Evolutionary conservation across 805 yeast species (phyloP).

Genomic region (Saccharomyces kudriavzevii): DNA sequence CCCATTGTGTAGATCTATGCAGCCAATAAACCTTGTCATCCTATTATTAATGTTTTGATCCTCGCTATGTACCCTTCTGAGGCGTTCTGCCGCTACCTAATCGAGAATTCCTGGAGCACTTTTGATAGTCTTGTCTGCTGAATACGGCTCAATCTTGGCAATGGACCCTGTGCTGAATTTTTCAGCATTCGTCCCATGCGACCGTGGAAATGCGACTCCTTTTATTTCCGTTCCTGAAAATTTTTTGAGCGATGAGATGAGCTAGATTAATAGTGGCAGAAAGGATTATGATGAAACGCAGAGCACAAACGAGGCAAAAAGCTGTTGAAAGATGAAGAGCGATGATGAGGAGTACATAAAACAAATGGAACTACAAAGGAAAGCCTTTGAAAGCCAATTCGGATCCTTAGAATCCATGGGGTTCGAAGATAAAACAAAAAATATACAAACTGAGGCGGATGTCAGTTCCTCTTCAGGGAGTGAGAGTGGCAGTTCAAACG

Average conservation of each 20-base stretch:
- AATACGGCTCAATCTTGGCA: background rate
- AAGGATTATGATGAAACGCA: background rate
- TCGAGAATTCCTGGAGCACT: background rate
- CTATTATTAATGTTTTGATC: background rate
- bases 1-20: slow-evolving; percentile 92
- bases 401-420: slow-evolving; percentile 51
- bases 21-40: slow-evolving; percentile 88
- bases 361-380: slow-evolving; percentile 44
- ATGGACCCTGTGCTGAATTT: background rate
- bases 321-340: background rate
- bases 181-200: background rate
- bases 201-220: background rate
- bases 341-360: slow-evolving; percentile 17
- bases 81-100: background rate
- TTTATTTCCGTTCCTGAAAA: background rate
- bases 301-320: background rate
- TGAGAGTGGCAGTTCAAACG: background rate
- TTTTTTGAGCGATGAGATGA: background rate
- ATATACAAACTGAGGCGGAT: slow-evolving; percentile 1
- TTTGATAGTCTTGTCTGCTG: background rate
- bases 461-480: background rate
- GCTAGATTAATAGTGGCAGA: background rate
- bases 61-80: background rate
- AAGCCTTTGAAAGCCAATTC: slow-evolving; percentile 56
- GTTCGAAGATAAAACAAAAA: slow-evolving; percentile 38